Base-by-base conservation (phyloP, 1,284 basidiomycete genomes). In the Mycena citricolor region DNA sequence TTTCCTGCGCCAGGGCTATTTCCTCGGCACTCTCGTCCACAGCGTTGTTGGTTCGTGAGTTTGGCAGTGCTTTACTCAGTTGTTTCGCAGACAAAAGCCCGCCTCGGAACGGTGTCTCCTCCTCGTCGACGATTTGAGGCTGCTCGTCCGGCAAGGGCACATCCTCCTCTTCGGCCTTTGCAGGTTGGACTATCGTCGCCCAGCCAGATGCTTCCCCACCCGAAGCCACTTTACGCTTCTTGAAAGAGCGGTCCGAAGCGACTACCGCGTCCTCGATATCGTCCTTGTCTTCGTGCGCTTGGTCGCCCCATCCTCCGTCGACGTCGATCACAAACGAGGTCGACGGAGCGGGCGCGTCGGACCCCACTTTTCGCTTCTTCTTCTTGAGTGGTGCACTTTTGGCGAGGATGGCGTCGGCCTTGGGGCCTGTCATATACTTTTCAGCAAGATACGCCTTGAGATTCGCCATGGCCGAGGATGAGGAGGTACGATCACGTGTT, bases 391-490 rank as follows among this genome's bases (percentile, higher is more conserved):
- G 73, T 2, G 72, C 76, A 0, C 75, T 66, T 35, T 79, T 77
- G 4, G 91, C 73, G 4, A 98, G 77, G 54, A 99, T 97, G 12
- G 93, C 94, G 56, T 98, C 95, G 4, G 94, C 94, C 63, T 97
- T 99, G 0, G 91, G 85, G 0, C 95, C 95, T 5, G 94, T 89
- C 90, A 98, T 97, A 68, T 99, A 99, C 55, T 87, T 89, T 53
- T 83, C 77, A 1, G 87, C 87, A 4, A 90, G 75, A 60, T 90
- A 90, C 7, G 85, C 70, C 61, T 90, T 79, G 67, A 88, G 77
- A 45, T 64, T 60, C 16, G 70, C 63, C 71, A 73, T 73, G 29
- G 32, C n/a, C 24, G 39, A 28, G 8, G 13, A 16, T 16, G 21
- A 19, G 39, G 17, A 31, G n/a, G n/a, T n/a, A n/a, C n/a, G n/a